Evolutionary conservation across 2,329 filamentous ascomycete genomes (phyloP), one percentile per base, ranked within the genome.

Genomic region (Metarhizium sp.): DNA sequence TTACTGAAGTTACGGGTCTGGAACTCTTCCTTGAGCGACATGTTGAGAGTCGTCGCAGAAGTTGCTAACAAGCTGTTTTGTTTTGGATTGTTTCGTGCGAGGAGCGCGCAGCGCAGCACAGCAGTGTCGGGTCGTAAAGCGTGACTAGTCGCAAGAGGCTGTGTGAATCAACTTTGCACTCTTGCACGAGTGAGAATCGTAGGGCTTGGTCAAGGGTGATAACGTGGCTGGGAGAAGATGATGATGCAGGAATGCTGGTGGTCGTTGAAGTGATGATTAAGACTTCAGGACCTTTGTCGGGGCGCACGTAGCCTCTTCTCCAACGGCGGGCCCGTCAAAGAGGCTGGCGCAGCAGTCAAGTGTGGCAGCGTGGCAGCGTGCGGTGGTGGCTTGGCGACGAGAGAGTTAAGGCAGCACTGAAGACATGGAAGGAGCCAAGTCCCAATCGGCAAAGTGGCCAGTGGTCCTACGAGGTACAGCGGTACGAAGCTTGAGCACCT

Each of bases 1-100:
- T 66, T 77, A 88, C 85, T 88, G 74, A 88, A 88, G 74, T 88
- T 88, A 66, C 85, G 78, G 58, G 84, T 86, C 69, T 79, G 79
- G 68, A 88, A 86, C 72, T 88, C 85, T 67, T 88, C 85, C 72
- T 81, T 81, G 74, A 88, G 78, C 69, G 83, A 80, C 84, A 87
- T 87, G 60, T 74, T 84, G 77, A 63, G 67, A 65, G 25, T 7
- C 49, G 42, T 52, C 46, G 51, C 51, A 55, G 50, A 47, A 45
- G 46, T 48, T 18, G 43, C 49, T 45, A n/a, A n/a, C 45, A 47
- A 55, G 45, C 46, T 50, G n/a, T 25, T 20, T 32, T 50, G 34
- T 50, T 45, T 32, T 34, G 32, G 16, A 34, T 34, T 2, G 16
- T 52, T 13, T 47, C n/a, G 20, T 48, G 11, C 32, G 47, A 45